Conservation (phyloP, 768 basidiomycete species). For the Lentinula detonsa region DNA sequence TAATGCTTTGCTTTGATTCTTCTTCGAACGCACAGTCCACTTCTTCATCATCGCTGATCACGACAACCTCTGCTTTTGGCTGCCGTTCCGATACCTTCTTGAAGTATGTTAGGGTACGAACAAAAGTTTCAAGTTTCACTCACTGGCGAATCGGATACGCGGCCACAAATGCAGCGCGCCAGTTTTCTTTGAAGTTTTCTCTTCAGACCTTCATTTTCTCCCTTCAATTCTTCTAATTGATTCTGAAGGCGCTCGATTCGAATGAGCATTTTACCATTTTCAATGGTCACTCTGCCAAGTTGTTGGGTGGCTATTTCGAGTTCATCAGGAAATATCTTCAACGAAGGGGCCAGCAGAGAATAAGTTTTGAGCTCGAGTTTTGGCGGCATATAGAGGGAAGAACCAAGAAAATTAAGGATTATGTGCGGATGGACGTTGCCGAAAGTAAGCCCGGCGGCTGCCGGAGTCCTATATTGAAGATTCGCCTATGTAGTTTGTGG, state of each 20-base stretch:
- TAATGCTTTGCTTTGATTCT: background rate
- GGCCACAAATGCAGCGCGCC: background rate
- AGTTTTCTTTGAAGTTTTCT: background rate
- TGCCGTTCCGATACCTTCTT: background rate
- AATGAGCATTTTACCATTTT: background rate
- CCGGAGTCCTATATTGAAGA: too few species aligned
- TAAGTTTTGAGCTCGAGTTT: background rate
- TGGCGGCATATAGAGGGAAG: background rate
- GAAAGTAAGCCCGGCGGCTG: too few species aligned
- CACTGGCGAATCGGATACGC: background rate
- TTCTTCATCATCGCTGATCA: background rate
- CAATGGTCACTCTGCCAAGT: background rate
- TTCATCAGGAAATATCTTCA: background rate
- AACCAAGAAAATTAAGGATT: background rate
- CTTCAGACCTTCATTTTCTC: too few species aligned
- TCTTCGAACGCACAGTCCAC: background rate
- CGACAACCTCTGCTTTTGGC: background rate
- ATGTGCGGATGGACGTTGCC: background rate
- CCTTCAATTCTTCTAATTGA: background rate
- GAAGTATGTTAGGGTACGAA: background rate
- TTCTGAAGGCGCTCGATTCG: background rate
- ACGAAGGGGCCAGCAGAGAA: background rate
- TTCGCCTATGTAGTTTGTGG: too few species aligned
- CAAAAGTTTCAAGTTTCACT: background rate
- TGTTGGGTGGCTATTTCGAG: background rate